phyloP scores from a whole-genome alignment of 495 filamentous ascomycete species.

The Delitschia confertaspora region DNA sequence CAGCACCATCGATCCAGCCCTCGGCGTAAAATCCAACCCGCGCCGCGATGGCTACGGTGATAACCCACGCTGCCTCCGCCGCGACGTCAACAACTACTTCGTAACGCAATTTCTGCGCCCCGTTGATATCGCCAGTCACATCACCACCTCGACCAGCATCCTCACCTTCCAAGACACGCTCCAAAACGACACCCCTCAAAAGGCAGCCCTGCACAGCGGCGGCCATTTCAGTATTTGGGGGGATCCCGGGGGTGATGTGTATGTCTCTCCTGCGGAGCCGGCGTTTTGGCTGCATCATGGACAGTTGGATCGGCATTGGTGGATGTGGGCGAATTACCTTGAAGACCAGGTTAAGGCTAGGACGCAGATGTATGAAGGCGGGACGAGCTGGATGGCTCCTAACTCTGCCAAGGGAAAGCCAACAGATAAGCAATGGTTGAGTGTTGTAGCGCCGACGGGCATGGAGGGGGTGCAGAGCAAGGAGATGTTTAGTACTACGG shows the following conservation, averaged over 20 bases:
- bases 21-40: constrained; percentile 17
- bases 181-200: constrained; percentile 10
- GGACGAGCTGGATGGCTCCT: constrained; percentile 23
- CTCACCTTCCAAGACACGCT: constrained; percentile 19
- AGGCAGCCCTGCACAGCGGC: constrained; percentile 9
- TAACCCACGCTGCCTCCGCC: constrained; percentile 22
- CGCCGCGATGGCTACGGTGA: constrained; percentile 17
- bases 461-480: constrained; percentile 12
- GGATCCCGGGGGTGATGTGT: constrained; percentile 21
- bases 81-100: constrained; percentile 25
- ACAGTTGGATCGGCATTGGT: constrained; percentile 25
- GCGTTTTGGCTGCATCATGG: constrained; percentile 25
- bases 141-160: constrained; percentile 11
- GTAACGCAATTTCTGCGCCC: constrained; percentile 1
- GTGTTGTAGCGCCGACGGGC: constrained; percentile 16
- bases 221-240: constrained; percentile 27
- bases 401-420: constrained; percentile 15
- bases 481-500: constrained; percentile 20
- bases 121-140: constrained; percentile 10
- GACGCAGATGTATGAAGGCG: constrained; percentile 15
- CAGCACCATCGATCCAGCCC: constrained; percentile 21
- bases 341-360: constrained; percentile 11
- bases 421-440: constrained; percentile 21
- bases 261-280: constrained; percentile 17
- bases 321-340: constrained; percentile 24